Evolutionary conservation across 202 grass and related monocot genomes (phyloP), one percentile per base, ranked within the genome.

Genomic region (Zizania palustris): DNA sequence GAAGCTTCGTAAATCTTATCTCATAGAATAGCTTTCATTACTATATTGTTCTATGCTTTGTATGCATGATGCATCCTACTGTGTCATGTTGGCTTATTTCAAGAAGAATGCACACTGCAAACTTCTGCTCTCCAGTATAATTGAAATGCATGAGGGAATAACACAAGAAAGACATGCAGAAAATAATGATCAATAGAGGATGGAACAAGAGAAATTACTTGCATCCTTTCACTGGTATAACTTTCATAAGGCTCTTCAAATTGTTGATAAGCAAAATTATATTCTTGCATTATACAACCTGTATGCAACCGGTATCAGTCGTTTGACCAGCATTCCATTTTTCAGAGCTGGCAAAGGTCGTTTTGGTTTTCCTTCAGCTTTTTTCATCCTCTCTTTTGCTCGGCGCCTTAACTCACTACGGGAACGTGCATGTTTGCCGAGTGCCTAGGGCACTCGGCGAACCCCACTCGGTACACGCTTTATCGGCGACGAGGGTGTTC

Each of bases 161-260:
- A 6, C 13, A 63, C 4, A 58, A 82, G 51, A 54, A 69, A 64
- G 34, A 60, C 74, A 34, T 36, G 3, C 41, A 66, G 34, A 50
- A 5, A 65, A 65, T 46, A 79, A 62, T 71, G 14, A 58, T 44
- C 28, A 60, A 48, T 21, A 54, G n/a, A 88, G 19, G 50, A 60
- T 34, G 43, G 35, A 65, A 28, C 11, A 82, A 41, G 69, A 76
- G 62, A 74, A 65, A 65, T 92, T 92, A 99, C 96, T 89, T 99
- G 96, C 91, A 99, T 51, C 87, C 89, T 80, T 81, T 87, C 73
- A 95, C 87, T 65, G 96, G 89, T 55, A 95, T 81, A 51, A 78
- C 87, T 92, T 90, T 95, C 87, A 99, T 89, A 77, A 95, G 96
- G 63, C 42, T 90, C 85, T 80, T 99, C 95, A 98, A 82, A 85